Base-by-base conservation (phyloP, 2,329 filamentous ascomycete genomes). In the Bipolaris bicolor region DNA sequence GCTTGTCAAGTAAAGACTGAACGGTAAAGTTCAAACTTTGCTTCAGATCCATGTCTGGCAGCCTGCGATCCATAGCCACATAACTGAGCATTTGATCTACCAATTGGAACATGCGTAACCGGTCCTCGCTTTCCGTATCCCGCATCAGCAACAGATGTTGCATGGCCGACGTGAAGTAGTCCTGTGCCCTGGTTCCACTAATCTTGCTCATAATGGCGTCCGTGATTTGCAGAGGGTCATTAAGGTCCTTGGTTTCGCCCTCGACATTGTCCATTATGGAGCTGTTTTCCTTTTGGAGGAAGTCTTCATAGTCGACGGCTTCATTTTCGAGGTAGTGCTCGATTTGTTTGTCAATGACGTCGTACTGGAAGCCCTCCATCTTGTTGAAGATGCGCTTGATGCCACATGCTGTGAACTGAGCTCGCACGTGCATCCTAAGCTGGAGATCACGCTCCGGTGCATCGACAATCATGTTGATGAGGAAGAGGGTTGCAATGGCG, bases 41-140 rank as follows among this genome's bases (percentile, higher is more conserved):
- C 81, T 97, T 97, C 58, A 99, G 85, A 76, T 99, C 95, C 88
- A 98, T 94, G 77, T 99, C 94, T 37, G 95, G 95, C 63, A 98
- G 79, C 62, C 95, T 86, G 72, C 95, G 87, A 77, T 99, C 95
- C 94, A 99, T 99, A 68, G 94, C 94, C 61, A 99, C 94, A 77
- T 98, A 98, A 77, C 92, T 97, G 64, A 99, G 87, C 92, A 98
- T 98, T n/a, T 91, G 89, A 78, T 99, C 95, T 26, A 98, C 93
- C 26, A 99, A 86, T 80, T 98, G 95, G 79, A 98, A 99, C 89
- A 97, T 95, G 47, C 92, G 88, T 60, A 97, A 79, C 13, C 92
- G 88, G 77, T 99, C 95, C 73, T 98, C 95, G 47, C 90, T 90
- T 68, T 96, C 92, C 63, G 92, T 95, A 71, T 97, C 90, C 55